Conservation (phyloP, 371 early-diverging fungal species). For the Apophysomyces ossiformis region DNA sequence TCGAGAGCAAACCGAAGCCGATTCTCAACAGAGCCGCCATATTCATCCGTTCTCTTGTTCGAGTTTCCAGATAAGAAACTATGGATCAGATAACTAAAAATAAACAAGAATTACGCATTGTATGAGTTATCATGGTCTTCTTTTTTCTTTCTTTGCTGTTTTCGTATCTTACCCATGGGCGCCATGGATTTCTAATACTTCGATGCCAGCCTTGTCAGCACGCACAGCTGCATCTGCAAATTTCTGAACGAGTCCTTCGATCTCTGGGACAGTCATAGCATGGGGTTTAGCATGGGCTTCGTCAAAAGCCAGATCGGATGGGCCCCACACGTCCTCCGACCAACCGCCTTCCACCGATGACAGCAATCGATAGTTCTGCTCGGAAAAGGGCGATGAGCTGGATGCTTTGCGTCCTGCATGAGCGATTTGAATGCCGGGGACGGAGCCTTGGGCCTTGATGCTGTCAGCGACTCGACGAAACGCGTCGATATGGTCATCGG, state of each 20-base stretch:
- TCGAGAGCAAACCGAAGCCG: slow-evolving; percentile 73
- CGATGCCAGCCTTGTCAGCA: slow-evolving; percentile 81
- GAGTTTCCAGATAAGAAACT: slow-evolving; percentile 81
- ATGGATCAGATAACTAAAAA: slow-evolving; percentile 77
- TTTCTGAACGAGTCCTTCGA: slow-evolving; percentile 56
- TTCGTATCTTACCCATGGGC: slow-evolving; percentile 56
- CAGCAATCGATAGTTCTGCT: slow-evolving; percentile 34
- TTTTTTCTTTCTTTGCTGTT: neutral
- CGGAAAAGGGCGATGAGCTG: slow-evolving; percentile 48
- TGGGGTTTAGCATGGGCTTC: slow-evolving; percentile 53
- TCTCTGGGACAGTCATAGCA: slow-evolving; percentile 68
- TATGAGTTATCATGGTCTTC: too few relatives aligned
- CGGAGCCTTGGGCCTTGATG: slow-evolving; percentile 65
- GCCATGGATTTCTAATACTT: slow-evolving; percentile 86
- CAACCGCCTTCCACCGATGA: slow-evolving; percentile 69
- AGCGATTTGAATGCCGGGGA: slow-evolving; percentile 77
- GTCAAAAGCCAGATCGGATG: slow-evolving; percentile 62
- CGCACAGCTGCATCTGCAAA: slow-evolving; percentile 77
- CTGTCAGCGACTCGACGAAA: slow-evolving; percentile 66
- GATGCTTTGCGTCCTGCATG: slow-evolving; percentile 87
- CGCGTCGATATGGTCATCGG: slow-evolving; percentile 72
- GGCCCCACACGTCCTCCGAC: slow-evolving; percentile 76
- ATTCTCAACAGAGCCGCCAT: slow-evolving; percentile 83
- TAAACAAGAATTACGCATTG: neutral
- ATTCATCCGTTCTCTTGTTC: slow-evolving; percentile 85